Evolutionary conservation across 805 yeast species (phyloP).

Genomic region (Suhomyces pyralidae): DNA sequence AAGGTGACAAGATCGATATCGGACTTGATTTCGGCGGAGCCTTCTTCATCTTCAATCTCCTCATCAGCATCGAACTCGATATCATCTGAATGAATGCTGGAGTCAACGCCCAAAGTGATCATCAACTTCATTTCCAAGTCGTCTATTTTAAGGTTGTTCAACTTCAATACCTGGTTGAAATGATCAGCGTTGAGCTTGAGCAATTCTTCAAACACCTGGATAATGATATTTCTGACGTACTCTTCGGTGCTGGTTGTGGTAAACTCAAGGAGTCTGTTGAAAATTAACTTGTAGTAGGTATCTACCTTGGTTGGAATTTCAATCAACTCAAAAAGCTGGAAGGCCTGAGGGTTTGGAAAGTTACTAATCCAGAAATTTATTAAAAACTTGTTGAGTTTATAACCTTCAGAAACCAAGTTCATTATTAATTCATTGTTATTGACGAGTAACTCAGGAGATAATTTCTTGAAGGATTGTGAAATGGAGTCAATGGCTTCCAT

Average conservation of each 20-base stretch:
- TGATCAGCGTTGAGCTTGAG: conserved; percentile 17
- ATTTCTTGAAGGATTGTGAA: conserved; percentile 17
- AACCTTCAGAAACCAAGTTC: conserved; percentile 21
- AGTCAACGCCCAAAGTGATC: conserved; percentile 47
- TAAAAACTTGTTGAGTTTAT: conserved; percentile 30
- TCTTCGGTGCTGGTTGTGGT: conserved; percentile 10
- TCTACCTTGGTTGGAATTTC: conserved; percentile 13
- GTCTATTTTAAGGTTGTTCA: conserved; percentile 17
- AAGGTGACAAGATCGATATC: conserved; percentile 13
- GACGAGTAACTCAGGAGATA: conserved; percentile 23
- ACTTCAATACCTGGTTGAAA: conserved; percentile 19
- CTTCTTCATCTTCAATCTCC: conserved; percentile 14
- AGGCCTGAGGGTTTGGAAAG: conserved; percentile 18
- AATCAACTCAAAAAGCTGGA: conserved; percentile 21
- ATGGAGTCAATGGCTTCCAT: conserved; percentile 7
- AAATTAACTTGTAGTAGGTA: conserved; percentile 14
- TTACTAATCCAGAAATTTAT: conserved; percentile 25
- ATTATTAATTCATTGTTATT: conserved; percentile 7
- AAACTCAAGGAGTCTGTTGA: conserved; percentile 12
- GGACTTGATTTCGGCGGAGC: conserved; percentile 16
- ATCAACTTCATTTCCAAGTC: conserved; percentile 59
- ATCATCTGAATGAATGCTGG: conserved; percentile 22
- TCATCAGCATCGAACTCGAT: conserved; percentile 27
- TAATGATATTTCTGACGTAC: conserved; percentile 15
- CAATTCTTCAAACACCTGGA: conserved; percentile 20